phyloP scores from a whole-genome alignment of 306 rosid species.

The Casuarina equisetifolia region DNA sequence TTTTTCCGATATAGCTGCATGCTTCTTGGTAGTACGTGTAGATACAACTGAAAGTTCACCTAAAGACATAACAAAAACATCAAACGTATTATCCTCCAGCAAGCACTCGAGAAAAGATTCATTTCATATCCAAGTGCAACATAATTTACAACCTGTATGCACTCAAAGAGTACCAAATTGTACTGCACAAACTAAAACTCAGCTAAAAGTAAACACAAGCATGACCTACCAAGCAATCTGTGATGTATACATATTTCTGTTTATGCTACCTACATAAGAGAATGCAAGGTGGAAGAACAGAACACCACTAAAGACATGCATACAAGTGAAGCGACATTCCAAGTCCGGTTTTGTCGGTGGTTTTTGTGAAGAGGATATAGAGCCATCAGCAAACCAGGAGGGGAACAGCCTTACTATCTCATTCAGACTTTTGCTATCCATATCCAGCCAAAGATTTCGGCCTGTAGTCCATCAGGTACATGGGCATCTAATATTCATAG shows the following conservation, averaged over 20 bases:
- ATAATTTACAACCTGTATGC: not conserved
- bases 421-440: constrained; percentile 18
- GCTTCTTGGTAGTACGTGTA: no score
- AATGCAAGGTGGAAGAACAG: not conserved
- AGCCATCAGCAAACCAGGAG: constrained; percentile 26
- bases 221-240: not conserved
- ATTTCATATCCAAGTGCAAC: not conserved
- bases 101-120: not conserved
- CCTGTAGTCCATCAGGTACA: constrained; percentile 14
- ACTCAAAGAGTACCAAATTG: not conserved
- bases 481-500: constrained; percentile 11
- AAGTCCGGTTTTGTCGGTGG: not conserved
- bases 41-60: no score
- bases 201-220: not conserved
- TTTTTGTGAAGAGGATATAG: constrained; percentile 6
- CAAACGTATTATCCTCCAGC: not conserved
- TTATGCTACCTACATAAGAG: not conserved
- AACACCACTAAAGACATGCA: not conserved
- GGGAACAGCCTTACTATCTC: constrained; percentile 24
- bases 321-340: not conserved
- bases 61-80: no score
- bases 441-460: constrained; percentile 15
- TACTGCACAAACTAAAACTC: not conserved
- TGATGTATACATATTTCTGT: not conserved
- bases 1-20: no score